These are phyloP conservation scores for Arthrobotrys pseudoclavata DNA, from an alignment of 2,329 filamentous ascomycete species.

Conservation along the genomic window DNA sequence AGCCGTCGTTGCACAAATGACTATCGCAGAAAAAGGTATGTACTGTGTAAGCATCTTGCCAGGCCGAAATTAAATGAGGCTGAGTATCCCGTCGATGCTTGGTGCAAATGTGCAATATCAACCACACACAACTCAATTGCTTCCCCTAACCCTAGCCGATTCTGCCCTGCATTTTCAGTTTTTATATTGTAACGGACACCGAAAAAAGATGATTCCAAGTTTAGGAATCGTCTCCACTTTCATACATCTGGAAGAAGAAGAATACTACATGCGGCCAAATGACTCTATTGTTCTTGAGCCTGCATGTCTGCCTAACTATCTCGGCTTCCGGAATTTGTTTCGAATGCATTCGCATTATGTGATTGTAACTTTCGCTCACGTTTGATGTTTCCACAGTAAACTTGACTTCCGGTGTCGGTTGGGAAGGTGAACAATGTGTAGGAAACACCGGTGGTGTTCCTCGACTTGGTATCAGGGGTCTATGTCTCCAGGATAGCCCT, in stretches of 20 bases:
- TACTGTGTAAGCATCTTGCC: constrained; percentile 39
- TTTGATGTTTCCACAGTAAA: constrained; percentile 66
- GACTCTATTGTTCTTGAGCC: constrained; percentile 52
- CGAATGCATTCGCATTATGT: constrained; percentile 35
- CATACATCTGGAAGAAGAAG: constrained; percentile 22
- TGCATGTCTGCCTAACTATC: constrained; percentile 58
- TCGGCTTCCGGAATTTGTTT: constrained; percentile 36
- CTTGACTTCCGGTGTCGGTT: constrained; percentile 71
- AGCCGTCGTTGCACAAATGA: constrained; percentile 79
- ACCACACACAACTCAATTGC: constrained; percentile 55
- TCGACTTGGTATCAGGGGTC: constrained; percentile 64
- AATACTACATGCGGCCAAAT: constrained; percentile 28
- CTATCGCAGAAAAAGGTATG: constrained; percentile 78
- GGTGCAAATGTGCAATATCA: constrained; percentile 42
- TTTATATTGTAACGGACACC: constrained; percentile 30
- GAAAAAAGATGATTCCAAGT: constrained; percentile 44
- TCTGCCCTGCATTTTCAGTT: background rate
- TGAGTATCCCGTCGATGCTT: constrained; percentile 51
- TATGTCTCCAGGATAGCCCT: constrained; percentile 72
- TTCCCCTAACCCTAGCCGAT: constrained; percentile 17
- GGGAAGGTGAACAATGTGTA: constrained; percentile 71
- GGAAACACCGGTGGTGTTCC: constrained; percentile 62
- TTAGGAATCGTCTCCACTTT: constrained; percentile 59
- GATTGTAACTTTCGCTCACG: constrained; percentile 32
- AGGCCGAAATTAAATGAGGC: constrained; percentile 56